Conservation (phyloP, 169 alveolate species). For the Plasmodium reichenowi region DNA sequence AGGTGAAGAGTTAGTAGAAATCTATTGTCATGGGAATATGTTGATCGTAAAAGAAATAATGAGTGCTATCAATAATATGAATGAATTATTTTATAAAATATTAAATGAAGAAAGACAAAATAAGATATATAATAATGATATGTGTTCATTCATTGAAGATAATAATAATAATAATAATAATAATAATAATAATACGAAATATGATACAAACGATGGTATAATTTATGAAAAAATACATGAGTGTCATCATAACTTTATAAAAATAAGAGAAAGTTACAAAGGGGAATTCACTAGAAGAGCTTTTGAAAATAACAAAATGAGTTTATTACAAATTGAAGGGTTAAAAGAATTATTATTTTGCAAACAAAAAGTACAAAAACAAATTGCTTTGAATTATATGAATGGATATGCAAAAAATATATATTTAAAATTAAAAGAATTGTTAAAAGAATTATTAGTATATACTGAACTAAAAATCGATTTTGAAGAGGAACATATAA, state of each 20-base stretch:
- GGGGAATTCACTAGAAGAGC: slow-evolving; percentile 88
- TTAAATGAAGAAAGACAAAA: slow-evolving; percentile 55
- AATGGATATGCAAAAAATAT: slow-evolving; percentile 45
- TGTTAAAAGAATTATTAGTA: slow-evolving; percentile 12
- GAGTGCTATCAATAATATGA: slow-evolving; percentile 21
- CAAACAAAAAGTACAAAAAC: slow-evolving; percentile 24
- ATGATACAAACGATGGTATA: neutral
- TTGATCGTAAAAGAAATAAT: slow-evolving; percentile 79
- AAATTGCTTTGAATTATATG: slow-evolving; percentile 50
- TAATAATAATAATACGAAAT: neutral
- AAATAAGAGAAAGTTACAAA: slow-evolving; percentile 80
- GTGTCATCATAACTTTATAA: slow-evolving; percentile 3
- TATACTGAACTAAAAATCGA: slow-evolving; percentile 45
- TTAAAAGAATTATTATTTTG: slow-evolving; percentile 47
- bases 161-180: neutral
- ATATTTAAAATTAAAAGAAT: slow-evolving; percentile 11
- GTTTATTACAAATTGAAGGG: slow-evolving; percentile 79
- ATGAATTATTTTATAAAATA: slow-evolving; percentile 15
- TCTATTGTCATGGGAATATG: slow-evolving; percentile 85
- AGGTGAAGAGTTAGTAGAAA: slow-evolving; percentile 88
- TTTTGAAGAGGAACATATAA: slow-evolving; percentile 47
- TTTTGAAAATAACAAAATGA: slow-evolving; percentile 79
- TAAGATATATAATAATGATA: slow-evolving; percentile 12
- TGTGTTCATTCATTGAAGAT: neutral
- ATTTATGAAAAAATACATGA: too few relatives aligned